Evolutionary conservation across 306 rosid species (phyloP).

Genomic region (Chamaecrista fasciculata): DNA sequence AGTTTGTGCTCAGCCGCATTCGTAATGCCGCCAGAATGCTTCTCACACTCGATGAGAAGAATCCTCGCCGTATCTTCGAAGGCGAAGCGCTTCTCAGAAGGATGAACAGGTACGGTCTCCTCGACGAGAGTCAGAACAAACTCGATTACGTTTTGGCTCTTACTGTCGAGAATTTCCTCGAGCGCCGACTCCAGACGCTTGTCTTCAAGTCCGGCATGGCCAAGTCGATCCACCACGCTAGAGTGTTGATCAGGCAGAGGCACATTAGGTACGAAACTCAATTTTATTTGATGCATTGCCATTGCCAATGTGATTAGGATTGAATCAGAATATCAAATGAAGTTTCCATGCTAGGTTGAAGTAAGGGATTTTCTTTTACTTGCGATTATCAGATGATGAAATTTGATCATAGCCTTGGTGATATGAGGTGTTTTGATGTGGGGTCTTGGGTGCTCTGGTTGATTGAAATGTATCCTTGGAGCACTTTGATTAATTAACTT

Average conservation of each 20-base stretch:
- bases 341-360: not conserved
- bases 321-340: not conserved
- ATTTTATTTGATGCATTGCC: not conserved
- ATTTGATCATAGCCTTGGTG: not conserved
- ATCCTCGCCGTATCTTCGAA: conserved; percentile 45
- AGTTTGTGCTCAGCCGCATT: conserved; percentile 41
- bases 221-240: conserved; percentile 49
- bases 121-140: conserved; percentile 51
- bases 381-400: not conserved
- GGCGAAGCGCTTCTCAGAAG: conserved; percentile 52
- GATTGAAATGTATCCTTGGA: not conserved
- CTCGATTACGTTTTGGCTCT: conserved; percentile 52
- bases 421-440: not conserved
- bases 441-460: not conserved
- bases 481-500: not conserved
- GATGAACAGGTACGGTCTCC: conserved; percentile 51
- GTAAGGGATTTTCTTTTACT: not conserved
- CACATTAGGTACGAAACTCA: conserved; percentile 36
- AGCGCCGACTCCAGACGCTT: conserved; percentile 44
- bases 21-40: conserved; percentile 47
- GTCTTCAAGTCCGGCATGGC: conserved; percentile 53
- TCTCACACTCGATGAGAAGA: conserved; percentile 48
- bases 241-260: conserved; percentile 48
- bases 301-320: not conserved
- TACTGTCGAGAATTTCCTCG: conserved; percentile 48